Evolutionary conservation across 2,329 filamentous ascomycete genomes (phyloP).

Genomic region (Dothideomycetes sp.): DNA sequence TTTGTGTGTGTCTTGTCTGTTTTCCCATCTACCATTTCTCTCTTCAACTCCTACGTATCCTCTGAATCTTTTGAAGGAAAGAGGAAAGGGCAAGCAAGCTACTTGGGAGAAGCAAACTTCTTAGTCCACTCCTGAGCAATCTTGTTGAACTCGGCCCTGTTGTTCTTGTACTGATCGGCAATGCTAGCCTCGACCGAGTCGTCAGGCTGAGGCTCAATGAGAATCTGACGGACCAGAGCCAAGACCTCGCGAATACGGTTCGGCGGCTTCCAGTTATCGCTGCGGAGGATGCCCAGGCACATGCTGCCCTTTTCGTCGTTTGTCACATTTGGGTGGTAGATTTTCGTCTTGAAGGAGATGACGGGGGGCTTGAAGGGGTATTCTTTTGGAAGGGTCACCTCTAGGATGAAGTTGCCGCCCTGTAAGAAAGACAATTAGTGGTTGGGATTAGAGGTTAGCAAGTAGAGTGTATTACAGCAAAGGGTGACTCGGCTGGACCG

Average conservation of each 20-base stretch:
- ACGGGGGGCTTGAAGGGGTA: constrained; percentile 86
- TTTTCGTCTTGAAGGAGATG: constrained; percentile 73
- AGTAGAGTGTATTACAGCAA: constrained; percentile 40
- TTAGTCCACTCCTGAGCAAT: constrained; percentile 63
- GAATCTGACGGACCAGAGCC: constrained; percentile 61
- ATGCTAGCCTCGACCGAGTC: constrained; percentile 81
- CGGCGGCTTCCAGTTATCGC: constrained; percentile 86
- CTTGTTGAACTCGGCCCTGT: constrained; percentile 60
- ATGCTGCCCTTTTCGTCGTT: constrained; percentile 78
- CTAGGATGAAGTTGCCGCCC: constrained; percentile 64
- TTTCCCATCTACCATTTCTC: no score
- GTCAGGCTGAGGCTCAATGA: constrained; percentile 74
- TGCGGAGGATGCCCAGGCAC: constrained; percentile 73
- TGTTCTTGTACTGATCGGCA: constrained; percentile 68
- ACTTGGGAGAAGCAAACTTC: no score
- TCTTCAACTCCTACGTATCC: no score
- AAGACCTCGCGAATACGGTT: constrained; percentile 67
- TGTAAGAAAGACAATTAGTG: constrained; percentile 23
- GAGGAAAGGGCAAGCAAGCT: no score
- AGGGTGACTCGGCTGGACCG: constrained; percentile 53
- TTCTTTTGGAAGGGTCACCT: constrained; percentile 61
- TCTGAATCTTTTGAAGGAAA: no score
- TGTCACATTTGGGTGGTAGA: constrained; percentile 92
- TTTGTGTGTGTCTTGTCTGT: no score
- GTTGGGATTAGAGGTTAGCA: constrained; percentile 1